Conservation (phyloP, 495 filamentous ascomycete genomes). For the Penicillium paradoxum region DNA sequence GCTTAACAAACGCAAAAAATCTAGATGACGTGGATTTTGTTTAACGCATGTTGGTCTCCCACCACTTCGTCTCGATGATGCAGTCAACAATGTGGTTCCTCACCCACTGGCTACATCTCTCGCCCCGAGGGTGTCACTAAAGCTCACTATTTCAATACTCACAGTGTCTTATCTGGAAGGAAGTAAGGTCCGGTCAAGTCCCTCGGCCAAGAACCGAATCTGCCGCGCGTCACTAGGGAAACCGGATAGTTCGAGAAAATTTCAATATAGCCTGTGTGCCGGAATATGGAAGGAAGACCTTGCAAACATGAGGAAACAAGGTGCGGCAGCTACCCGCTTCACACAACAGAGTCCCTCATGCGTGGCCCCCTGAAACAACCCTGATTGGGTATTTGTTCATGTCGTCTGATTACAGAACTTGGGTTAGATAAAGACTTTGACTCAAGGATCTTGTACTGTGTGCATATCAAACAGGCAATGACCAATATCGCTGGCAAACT, state of each 20-base stretch:
- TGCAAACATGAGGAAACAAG: constrained; percentile 52
- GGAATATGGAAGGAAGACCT: constrained; percentile 68
- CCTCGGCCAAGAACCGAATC: constrained; percentile 47
- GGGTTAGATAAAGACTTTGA: background rate
- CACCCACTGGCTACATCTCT: constrained; percentile 62
- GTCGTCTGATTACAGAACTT: constrained; percentile 47
- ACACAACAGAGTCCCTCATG: constrained; percentile 1
- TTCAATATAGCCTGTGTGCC: constrained; percentile 64
- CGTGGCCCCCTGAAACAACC: background rate
- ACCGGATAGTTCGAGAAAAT: constrained; percentile 61
- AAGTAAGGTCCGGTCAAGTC: constrained; percentile 28
- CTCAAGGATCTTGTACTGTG: background rate
- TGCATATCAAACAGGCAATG: background rate
- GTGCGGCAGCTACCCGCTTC: constrained; percentile 40
- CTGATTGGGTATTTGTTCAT: constrained; percentile 63
- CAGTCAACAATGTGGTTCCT: background rate
- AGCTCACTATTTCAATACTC: background rate
- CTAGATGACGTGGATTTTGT: background rate
- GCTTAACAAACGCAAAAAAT: no score
- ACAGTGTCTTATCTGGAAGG: background rate
- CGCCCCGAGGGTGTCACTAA: constrained; percentile 18
- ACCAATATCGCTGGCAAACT: background rate
- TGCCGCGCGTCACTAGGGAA: constrained; percentile 46
- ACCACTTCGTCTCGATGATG: constrained; percentile 21
- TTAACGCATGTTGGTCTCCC: background rate